These are phyloP conservation scores for Suillus lakei DNA, from an alignment of 768 basidiomycete genomes.

Conservation along the genomic window DNA sequence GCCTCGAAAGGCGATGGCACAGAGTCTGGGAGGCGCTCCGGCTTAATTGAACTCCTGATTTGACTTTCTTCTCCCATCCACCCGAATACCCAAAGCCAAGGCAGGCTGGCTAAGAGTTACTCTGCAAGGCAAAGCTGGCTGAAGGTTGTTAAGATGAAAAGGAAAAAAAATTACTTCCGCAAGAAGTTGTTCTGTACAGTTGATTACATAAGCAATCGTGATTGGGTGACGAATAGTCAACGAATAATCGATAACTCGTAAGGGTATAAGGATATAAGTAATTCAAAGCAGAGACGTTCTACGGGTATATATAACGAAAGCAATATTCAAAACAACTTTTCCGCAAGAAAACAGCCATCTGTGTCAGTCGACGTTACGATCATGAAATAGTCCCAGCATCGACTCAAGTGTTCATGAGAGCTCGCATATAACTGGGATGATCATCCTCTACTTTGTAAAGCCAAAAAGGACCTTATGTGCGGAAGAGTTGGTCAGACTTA, in stretches of 20 bases:
- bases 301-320: constrained; percentile 31
- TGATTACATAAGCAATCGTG: not conserved
- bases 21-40: constrained; percentile 64
- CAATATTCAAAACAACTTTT: not conserved
- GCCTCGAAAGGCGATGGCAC: constrained; percentile 40
- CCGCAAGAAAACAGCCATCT: not conserved
- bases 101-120: constrained; percentile 59
- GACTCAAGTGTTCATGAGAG: constrained; percentile 13
- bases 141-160: constrained; percentile 21
- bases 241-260: too few species aligned
- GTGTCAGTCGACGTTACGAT: not conserved
- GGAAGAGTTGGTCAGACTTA: constrained; percentile 2
- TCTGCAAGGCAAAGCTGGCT: constrained; percentile 37
- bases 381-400: not conserved
- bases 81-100: constrained; percentile 57
- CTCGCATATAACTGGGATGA: constrained; percentile 40
- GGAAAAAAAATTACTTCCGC: not conserved
- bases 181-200: not conserved
- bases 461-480: constrained; percentile 67
- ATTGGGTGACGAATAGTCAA: not conserved
- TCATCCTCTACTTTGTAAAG: constrained; percentile 62
- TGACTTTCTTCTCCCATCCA: constrained; percentile 46
- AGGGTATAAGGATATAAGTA: too few species aligned
- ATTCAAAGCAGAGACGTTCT: constrained; percentile 6
- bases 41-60: constrained; percentile 73